These are phyloP conservation scores for Boletales sp. DNA, from an alignment of 768 basidiomycete species.

Conservation along the genomic window DNA sequence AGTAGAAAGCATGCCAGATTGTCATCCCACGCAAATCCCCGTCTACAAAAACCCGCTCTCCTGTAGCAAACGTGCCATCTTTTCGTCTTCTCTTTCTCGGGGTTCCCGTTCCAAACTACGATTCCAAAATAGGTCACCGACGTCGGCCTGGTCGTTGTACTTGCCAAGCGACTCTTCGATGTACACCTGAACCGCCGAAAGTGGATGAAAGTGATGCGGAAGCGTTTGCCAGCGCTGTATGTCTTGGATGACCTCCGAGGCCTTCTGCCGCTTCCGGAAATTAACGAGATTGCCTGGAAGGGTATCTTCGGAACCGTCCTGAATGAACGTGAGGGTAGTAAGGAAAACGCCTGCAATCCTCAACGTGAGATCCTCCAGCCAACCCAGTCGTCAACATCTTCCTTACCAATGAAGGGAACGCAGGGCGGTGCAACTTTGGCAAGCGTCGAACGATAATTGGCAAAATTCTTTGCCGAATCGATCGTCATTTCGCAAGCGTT, in stretches of 20 bases:
- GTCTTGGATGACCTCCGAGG: constrained; percentile 95
- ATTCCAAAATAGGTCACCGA: constrained; percentile 79
- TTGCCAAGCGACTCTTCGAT: constrained; percentile 76
- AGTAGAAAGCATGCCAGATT: constrained; percentile 4
- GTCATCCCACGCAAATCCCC: background rate
- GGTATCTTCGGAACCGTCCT: constrained; percentile 90
- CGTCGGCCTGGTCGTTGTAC: constrained; percentile 63
- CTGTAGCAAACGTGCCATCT: constrained; percentile 87
- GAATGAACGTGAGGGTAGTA: constrained; percentile 95
- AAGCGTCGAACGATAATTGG: constrained; percentile 82
- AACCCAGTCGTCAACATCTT: background rate
- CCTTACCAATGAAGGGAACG: constrained; percentile 91
- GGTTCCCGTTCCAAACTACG: constrained; percentile 87
- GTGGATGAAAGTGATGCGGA: constrained; percentile 78
- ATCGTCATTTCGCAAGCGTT: constrained; percentile 84
- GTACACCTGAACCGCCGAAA: constrained; percentile 65
- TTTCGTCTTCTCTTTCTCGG: constrained; percentile 92
- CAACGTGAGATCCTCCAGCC: constrained; percentile 1
- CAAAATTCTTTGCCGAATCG: constrained; percentile 92
- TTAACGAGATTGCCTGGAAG: constrained; percentile 81
- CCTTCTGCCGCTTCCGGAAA: constrained; percentile 92
- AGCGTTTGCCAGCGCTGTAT: constrained; percentile 95
- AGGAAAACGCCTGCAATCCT: constrained; percentile 78
- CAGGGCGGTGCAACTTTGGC: constrained; percentile 86
- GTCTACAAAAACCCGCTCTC: constrained; percentile 80